Evolutionary conservation across 352 stramenopile genomes (phyloP).

Genomic region (Phytophthora pinifolia): DNA sequence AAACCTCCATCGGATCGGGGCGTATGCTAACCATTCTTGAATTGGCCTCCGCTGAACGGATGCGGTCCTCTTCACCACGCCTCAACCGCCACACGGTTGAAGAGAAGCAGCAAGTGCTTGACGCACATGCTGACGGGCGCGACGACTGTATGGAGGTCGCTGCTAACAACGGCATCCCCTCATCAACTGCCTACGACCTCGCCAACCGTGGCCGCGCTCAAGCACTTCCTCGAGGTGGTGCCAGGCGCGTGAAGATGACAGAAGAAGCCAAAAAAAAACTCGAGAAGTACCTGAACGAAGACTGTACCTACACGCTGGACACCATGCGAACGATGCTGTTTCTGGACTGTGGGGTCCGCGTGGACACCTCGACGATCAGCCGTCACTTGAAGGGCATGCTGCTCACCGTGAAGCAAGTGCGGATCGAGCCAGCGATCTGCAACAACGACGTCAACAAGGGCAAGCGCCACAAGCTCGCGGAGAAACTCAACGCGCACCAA

Average conservation of each 20-base stretch:
- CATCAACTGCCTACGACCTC: neutral
- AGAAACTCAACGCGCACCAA: neutral
- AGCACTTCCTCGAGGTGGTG: neutral
- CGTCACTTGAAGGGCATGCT: neutral
- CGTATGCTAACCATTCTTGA: no score
- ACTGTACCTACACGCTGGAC: conserved; percentile 1
- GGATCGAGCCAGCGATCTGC: conserved; percentile 1
- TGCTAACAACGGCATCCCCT: neutral
- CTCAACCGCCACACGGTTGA: no score
- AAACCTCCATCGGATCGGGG: no score
- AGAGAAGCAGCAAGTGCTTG: no score
- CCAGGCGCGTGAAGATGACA: neutral
- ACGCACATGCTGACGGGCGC: neutral
- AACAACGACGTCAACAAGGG: neutral
- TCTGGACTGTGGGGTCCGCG: neutral
- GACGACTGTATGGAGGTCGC: neutral
- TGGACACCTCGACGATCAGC: neutral
- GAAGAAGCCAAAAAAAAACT: neutral
- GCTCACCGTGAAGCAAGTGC: neutral
- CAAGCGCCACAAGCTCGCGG: neutral
- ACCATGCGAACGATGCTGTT: neutral
- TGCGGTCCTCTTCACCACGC: no score
- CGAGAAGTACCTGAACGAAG: neutral
- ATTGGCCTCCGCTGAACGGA: no score
- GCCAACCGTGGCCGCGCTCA: neutral